Base-by-base conservation (phyloP, 306 rosid genomes). In the Arachis stenosperma region DNA sequence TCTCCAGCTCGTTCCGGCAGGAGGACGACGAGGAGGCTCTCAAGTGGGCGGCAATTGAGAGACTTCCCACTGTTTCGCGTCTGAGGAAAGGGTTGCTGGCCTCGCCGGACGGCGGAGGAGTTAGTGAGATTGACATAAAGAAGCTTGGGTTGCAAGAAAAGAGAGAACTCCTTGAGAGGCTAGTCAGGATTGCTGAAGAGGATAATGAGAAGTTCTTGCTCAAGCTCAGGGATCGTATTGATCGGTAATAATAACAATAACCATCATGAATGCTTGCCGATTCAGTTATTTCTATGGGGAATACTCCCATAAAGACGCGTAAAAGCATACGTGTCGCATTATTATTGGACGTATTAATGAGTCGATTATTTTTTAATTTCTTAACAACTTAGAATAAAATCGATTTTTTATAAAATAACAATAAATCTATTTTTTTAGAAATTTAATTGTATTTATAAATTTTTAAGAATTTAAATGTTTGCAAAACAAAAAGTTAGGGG, bases 181-280 rank as follows among this genome's bases (percentile, higher is more conserved):
- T 90, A 0, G 76, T 90, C 29, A 87, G 75, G 70, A 78, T 82
- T 71, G 87, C 88, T 2, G 90, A 90, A 5, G 86, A 87, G 67
- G 96, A 90, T 46, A 90, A 87, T 64, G 92, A 87, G 79, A 82
- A 78, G 72, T 90, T 90, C 65, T 76, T 90, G 84, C 36, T 75
- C 14, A 87, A 87, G 86, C 88, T 90, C 81, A 85, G 77, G 81
- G 48, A 69, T 52, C 83, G 92, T 58, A 76, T 87, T 71, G 87
- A 90, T 30, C 70, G 89, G 96, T 90, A 70, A 70, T 59, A 4
- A 9, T 8, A 44, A 22, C 27, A 22, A 22, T 22, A 22, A 22
- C 27, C 27, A 22, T 1, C 27, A 22, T 22, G 27, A 22, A 22
- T 22, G 27, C 27, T 22, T 22, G 17, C 0, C 17, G 17, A 17